Evolutionary conservation across 306 rosid species (phyloP).

Genomic region (Cucurbita maxima): DNA sequence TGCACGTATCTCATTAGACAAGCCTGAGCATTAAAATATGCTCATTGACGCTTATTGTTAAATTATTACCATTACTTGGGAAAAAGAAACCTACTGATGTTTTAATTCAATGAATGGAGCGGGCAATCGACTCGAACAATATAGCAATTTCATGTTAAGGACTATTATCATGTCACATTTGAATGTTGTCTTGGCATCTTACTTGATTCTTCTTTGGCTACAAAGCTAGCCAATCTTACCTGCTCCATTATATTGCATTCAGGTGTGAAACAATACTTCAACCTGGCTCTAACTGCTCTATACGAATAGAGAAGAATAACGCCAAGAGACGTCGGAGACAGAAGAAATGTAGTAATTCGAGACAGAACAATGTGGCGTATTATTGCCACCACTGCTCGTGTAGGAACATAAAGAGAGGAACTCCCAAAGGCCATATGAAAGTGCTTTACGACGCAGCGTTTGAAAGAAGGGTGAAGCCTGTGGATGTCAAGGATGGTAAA

Average conservation of each 20-base stretch:
- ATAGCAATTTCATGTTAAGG: not conserved
- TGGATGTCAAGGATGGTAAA: constrained; percentile 11
- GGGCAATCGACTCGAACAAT: not conserved
- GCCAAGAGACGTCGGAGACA: constrained; percentile 21
- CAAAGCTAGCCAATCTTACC: not conserved
- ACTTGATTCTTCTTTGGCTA: not conserved
- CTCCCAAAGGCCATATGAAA: constrained; percentile 42
- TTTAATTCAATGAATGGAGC: not conserved
- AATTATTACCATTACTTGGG: not conserved
- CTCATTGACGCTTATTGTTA: not conserved
- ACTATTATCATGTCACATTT: not conserved
- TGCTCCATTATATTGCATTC: constrained; percentile 6
- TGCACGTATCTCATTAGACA: not conserved
- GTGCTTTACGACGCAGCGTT: constrained; percentile 20
- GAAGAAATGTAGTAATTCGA: constrained; percentile 15
- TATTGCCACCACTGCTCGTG: constrained; percentile 50
- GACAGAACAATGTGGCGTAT: constrained; percentile 48
- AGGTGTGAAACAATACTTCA: constrained; percentile 71
- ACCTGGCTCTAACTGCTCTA: constrained; percentile 55
- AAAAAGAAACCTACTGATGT: not conserved
- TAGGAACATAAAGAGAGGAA: constrained; percentile 51
- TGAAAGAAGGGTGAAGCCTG: constrained; percentile 14
- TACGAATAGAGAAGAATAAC: constrained; percentile 44
- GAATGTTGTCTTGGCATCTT: not conserved
- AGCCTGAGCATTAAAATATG: not conserved